Evolutionary conservation across 2,329 filamentous ascomycete species (phyloP), one percentile per base, ranked within the genome.

Genomic region (Colletotrichum cereale): DNA sequence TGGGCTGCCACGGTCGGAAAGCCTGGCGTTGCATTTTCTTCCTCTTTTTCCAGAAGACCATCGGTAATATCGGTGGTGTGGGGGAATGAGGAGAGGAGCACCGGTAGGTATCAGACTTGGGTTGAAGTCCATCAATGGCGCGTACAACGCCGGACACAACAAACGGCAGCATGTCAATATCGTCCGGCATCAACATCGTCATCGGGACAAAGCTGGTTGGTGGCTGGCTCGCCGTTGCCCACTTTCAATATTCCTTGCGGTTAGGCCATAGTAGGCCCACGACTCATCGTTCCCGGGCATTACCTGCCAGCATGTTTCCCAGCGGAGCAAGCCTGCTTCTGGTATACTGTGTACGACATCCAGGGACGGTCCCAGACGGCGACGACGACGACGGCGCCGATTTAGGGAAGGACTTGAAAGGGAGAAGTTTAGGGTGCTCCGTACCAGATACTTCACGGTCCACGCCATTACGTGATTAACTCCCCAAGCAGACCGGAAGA

Each of bases 271-370:
- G 48, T 52, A 44, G 48, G 38, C n/a, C 26, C 42, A 24, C 62
- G 29, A 48, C 55, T 40, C 52, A 42, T 61, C 62, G 29, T 24
- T 14, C 24, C 42, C 14, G 34, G 67, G 63, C 26, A 50, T n/a
- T 61, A 57, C 56, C 64, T 71, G 67, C 57, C 38, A 57, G 26
- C 29, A n/a, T 50, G 12, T 47, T n/a, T n/a, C 57, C 26, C 63
- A 42, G 21, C 36, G 29, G 2, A 56, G 29, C 42, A 66, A 67
- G 57, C 67, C 47, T 70, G 64, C 21, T 56, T 29, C 40, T 26
- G 29, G 50, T 47, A 38, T 38, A 38, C 36, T 11, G n/a, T 11
- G 21, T 3, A 50, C 48, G 26, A 44, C 16, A 62, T 62, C 7
- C 67, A 67, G 18, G 67, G 67, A 31, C 48, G 21, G 26, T 24